These are phyloP conservation scores for Aspergillus versicolor DNA, from an alignment of 2,329 filamentous ascomycete genomes.

Conservation along the genomic window DNA sequence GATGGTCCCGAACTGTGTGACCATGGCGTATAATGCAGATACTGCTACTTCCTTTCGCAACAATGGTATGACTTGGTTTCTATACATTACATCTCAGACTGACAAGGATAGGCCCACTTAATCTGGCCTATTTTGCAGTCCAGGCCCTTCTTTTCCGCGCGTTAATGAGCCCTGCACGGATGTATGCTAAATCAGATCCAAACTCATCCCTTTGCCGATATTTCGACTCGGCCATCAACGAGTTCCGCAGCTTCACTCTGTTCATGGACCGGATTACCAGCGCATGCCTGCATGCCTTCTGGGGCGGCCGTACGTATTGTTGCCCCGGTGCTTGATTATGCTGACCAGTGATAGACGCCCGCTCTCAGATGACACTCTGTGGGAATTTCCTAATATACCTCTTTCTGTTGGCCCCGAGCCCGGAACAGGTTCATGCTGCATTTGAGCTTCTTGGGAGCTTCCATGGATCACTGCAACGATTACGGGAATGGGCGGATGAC, in stretches of 20 bases:
- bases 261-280: conserved; percentile 38
- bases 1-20: conserved; percentile 3
- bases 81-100: too few species aligned
- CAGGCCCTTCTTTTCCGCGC: conserved; percentile 46
- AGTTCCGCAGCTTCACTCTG: conserved; percentile 26
- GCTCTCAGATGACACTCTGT: conserved; percentile 49
- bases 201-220: conserved; percentile 26
- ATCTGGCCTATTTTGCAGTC: conserved; percentile 45
- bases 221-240: conserved; percentile 20
- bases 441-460: conserved; percentile 24
- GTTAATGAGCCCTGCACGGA: conserved; percentile 49
- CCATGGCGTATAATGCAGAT: background rate
- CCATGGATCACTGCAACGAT: conserved; percentile 22
- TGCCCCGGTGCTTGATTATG: background rate
- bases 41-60: background rate
- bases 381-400: conserved; percentile 52
- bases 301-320: conserved; percentile 44
- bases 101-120: conserved; percentile 33
- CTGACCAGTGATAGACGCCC: conserved; percentile 25
- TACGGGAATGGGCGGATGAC: conserved; percentile 18
- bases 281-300: conserved; percentile 42
- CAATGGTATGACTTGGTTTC: background rate
- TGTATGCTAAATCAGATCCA: conserved; percentile 42
- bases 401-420: conserved; percentile 45
- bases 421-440: conserved; percentile 20